phyloP scores from a whole-genome alignment of 495 filamentous ascomycete genomes.

The Bryoglossum gracile region DNA sequence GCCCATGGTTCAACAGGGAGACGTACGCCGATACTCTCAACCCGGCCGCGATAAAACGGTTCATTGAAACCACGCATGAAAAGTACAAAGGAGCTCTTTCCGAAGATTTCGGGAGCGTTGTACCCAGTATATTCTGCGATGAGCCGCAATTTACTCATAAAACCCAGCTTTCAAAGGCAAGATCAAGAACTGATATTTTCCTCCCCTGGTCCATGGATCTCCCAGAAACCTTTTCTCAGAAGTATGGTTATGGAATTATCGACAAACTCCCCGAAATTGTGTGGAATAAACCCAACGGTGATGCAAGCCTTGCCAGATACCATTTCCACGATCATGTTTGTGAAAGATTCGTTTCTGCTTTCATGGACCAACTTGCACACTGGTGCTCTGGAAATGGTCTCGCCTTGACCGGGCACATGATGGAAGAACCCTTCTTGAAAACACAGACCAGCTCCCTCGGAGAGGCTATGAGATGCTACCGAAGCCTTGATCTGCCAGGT shows the following conservation, averaged over 20 bases:
- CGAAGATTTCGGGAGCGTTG: slow-evolving; percentile 20
- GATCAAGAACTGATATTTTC: slow-evolving; percentile 15
- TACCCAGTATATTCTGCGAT: slow-evolving; percentile 27
- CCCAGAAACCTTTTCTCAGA: slow-evolving; percentile 4
- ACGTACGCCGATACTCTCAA: slow-evolving; percentile 26
- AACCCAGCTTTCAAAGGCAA: slow-evolving; percentile 15
- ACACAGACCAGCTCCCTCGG: slow-evolving; percentile 22
- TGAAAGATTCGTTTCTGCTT: slow-evolving; percentile 23
- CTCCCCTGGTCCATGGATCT: slow-evolving; percentile 23
- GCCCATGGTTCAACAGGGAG: slow-evolving; percentile 24
- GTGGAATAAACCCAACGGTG: slow-evolving; percentile 20
- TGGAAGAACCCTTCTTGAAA: slow-evolving; percentile 23
- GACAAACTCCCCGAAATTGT: slow-evolving; percentile 16
- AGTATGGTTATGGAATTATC: slow-evolving; percentile 15
- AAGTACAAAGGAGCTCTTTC: slow-evolving; percentile 21
- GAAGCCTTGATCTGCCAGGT: slow-evolving; percentile 21
- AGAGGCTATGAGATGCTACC: slow-evolving; percentile 27
- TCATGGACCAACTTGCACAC: slow-evolving; percentile 20
- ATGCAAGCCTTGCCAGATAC: slow-evolving; percentile 18
- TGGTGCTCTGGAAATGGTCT: slow-evolving; percentile 23
- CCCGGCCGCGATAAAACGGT: slow-evolving; percentile 17
- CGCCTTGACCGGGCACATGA: slow-evolving; percentile 26
- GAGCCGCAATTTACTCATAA: slow-evolving; percentile 26
- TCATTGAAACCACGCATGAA: slow-evolving; percentile 25
- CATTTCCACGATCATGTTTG: slow-evolving; percentile 23